These are phyloP conservation scores for Raffaelea arxii DNA, from an alignment of 2,329 filamentous ascomycete species.

Conservation along the genomic window DNA sequence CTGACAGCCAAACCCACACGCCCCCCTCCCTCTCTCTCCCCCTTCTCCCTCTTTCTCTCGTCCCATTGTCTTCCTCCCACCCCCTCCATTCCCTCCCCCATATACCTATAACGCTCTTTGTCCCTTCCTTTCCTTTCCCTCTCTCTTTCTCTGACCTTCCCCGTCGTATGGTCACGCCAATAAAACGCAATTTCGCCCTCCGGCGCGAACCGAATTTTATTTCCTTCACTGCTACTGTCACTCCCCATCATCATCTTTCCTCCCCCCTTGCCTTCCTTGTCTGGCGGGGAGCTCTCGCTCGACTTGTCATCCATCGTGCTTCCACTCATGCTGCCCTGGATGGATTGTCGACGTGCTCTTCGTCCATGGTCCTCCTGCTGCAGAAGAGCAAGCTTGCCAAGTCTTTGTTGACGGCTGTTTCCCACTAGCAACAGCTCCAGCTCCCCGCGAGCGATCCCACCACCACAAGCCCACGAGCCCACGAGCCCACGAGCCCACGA, in stretches of 20 bases:
- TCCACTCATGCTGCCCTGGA: neutral
- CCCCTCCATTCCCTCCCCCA: neutral
- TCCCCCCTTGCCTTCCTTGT: neutral
- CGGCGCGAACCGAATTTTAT: too few relatives aligned
- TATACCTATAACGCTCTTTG: too few relatives aligned
- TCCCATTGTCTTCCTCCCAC: neutral
- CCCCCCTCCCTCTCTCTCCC: neutral
- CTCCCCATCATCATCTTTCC: neutral
- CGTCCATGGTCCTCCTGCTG: neutral
- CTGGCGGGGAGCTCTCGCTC: too few relatives aligned
- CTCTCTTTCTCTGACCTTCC: neutral
- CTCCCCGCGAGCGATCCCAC: too few relatives aligned
- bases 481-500: too few relatives aligned
- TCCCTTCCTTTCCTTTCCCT: neutral
- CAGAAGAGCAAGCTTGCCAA: neutral
- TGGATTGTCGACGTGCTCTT: neutral
- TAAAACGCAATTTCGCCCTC: too few relatives aligned
- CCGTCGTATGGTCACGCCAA: too few relatives aligned
- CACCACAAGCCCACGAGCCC: too few relatives aligned
- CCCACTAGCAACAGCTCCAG: neutral
- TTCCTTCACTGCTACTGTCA: too few relatives aligned
- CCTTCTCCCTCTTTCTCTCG: neutral
- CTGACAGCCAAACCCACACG: neutral
- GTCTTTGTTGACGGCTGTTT: slow-evolving; percentile 1
- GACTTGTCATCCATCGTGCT: too few relatives aligned